phyloP scores from a whole-genome alignment of 192 early-diverging fungal genomes.

The Backusella luteola region DNA sequence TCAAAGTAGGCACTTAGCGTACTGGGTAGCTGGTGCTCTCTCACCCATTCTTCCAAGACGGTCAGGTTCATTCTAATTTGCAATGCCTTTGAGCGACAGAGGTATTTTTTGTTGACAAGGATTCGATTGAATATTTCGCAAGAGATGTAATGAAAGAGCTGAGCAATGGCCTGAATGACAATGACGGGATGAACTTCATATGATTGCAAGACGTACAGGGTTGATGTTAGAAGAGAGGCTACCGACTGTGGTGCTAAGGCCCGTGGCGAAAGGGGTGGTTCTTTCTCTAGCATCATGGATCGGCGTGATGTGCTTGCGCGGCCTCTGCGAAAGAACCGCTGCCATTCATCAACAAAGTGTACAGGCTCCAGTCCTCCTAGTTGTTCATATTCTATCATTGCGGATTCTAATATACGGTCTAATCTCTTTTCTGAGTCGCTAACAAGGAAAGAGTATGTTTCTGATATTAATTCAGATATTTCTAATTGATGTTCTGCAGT shows the following conservation, averaged over 20 bases:
- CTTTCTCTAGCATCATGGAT: neutral
- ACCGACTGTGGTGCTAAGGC: neutral
- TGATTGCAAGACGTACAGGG: slow-evolving; percentile 63
- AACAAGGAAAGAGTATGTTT: slow-evolving; percentile 63
- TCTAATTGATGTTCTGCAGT: slow-evolving; percentile 73
- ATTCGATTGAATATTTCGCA: slow-evolving; percentile 88
- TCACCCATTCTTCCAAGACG: slow-evolving; percentile 85
- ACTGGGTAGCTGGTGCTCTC: slow-evolving; percentile 50
- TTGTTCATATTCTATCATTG: slow-evolving; percentile 69
- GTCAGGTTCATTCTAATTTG: slow-evolving; percentile 85
- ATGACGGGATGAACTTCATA: slow-evolving; percentile 79
- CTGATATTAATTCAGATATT: slow-evolving; percentile 79
- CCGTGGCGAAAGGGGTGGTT: neutral
- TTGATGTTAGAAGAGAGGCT: slow-evolving; percentile 50
- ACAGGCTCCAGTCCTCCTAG: slow-evolving; percentile 67
- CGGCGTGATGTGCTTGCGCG: neutral
- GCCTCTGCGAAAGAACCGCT: slow-evolving; percentile 14
- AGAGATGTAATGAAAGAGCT: slow-evolving; percentile 77
- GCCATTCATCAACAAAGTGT: slow-evolving; percentile 59
- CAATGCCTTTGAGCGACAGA: slow-evolving; percentile 78
- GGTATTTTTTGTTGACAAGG: slow-evolving; percentile 69
- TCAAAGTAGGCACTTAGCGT: slow-evolving; percentile 48
- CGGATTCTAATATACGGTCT: slow-evolving; percentile 63
- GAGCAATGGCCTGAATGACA: slow-evolving; percentile 66
- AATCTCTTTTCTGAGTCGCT: slow-evolving; percentile 64